phyloP scores from a whole-genome alignment of 2,329 filamentous ascomycete genomes.

The Dactylellina parvicollis region DNA sequence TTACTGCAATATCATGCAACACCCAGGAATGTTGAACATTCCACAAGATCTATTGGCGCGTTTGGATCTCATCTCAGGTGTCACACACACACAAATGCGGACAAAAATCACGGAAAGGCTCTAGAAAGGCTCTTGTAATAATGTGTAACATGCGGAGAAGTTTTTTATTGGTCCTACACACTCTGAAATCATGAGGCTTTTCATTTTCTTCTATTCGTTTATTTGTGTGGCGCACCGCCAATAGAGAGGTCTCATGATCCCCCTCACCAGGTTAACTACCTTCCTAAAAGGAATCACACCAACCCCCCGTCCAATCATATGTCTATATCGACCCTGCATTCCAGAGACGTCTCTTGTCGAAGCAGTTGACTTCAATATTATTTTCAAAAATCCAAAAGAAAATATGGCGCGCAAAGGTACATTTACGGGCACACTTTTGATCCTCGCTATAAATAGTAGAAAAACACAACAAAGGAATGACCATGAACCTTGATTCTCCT shows the following conservation, averaged over 20 bases:
- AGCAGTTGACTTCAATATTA: background rate
- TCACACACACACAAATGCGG: background rate
- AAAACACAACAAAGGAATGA: conserved; percentile 9
- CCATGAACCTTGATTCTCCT: background rate
- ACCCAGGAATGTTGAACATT: background rate
- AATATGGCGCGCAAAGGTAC: background rate
- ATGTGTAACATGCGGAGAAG: background rate
- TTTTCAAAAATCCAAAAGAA: conserved; percentile 2
- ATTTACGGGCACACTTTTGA: conserved; percentile 5
- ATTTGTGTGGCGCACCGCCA: conserved; percentile 13
- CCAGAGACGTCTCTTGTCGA: conserved; percentile 13
- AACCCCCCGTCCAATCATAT: conserved; percentile 1
- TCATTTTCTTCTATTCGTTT: background rate
- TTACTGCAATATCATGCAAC: background rate
- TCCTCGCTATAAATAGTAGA: conserved; percentile 34
- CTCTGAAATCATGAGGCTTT: conserved; percentile 33
- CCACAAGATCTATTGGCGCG: conserved; percentile 16
- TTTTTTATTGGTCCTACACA: conserved; percentile 12
- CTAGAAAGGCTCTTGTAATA: background rate
- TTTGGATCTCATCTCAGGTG: conserved; percentile 16
- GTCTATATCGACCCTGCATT: conserved; percentile 19
- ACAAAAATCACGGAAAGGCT: background rate
- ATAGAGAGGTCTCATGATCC: conserved; percentile 31
- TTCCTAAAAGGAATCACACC: conserved; percentile 27
- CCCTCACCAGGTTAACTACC: conserved; percentile 11